A percentile compares a stretch with the other conserved stretches of the same genome.
Conservation (phyloP, 352 stramenopile genomes). For the Globisporangium spiculum region DNA sequence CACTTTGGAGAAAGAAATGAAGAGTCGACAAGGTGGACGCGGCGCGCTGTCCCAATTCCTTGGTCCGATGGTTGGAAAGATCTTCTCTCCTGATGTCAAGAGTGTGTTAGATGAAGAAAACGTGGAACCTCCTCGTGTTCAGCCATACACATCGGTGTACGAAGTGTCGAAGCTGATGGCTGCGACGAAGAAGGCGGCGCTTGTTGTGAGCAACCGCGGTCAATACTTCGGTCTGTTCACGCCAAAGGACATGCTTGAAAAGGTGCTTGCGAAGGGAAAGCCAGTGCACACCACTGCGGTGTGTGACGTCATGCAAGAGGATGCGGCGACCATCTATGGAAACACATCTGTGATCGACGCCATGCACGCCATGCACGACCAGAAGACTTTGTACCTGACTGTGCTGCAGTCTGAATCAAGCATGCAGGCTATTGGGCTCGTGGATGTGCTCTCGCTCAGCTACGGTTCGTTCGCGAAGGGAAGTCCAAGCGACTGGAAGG, state of each 20-base stretch:
- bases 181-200: conserved; percentile 91
- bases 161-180: conserved; percentile 94
- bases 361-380: conserved; percentile 88
- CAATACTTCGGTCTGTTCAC: conserved; percentile 96
- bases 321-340: conserved; percentile 67
- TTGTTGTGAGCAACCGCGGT: conserved; percentile 92
- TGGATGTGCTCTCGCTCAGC: conserved; percentile 86
- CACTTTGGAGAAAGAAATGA: conserved; percentile 78
- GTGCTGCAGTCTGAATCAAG: conserved; percentile 74
- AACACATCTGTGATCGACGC: conserved; percentile 77
- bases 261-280: conserved; percentile 91
- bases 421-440: conserved; percentile 68
- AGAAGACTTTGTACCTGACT: conserved; percentile 82
- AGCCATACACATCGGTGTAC: conserved; percentile 89
- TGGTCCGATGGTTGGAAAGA: conserved; percentile 84
- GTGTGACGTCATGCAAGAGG: conserved; percentile 88
- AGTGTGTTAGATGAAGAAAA: conserved; percentile 81
- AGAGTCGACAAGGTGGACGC: conserved; percentile 35
- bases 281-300: conserved; percentile 91
- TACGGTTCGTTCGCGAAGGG: conserved; percentile 89
- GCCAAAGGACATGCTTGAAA: conserved; percentile 97
- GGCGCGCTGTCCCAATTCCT: conserved; percentile 59
- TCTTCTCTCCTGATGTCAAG: conserved; percentile 86
- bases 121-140: conserved; percentile 69
- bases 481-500: conserved; percentile 82